A percentile compares a stretch with the other conserved stretches of the same genome.
Evolutionary conservation across 495 filamentous ascomycete species (phyloP).

Genomic region (Xylaria flabelliformis): DNA sequence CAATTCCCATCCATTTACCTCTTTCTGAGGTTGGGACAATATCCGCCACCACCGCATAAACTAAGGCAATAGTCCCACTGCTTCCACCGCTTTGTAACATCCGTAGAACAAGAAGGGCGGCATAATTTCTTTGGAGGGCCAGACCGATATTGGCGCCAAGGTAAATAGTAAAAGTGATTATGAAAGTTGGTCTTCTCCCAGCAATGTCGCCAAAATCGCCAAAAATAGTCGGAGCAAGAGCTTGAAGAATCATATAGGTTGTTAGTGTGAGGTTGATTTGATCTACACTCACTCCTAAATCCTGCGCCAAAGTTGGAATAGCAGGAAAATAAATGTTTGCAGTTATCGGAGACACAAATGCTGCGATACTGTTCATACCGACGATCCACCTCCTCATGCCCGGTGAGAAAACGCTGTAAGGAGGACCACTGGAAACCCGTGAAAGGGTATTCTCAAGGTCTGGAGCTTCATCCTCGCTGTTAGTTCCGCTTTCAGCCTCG

Average conservation of each 20-base stretch:
- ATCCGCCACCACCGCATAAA: slow-evolving; percentile 67
- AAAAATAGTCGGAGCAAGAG: slow-evolving; percentile 62
- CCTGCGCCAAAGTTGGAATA: slow-evolving; percentile 60
- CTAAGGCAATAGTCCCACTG: slow-evolving; percentile 62
- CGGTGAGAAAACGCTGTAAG: slow-evolving; percentile 64
- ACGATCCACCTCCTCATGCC: slow-evolving; percentile 65
- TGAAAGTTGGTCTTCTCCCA: slow-evolving; percentile 65
- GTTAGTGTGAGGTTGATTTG: slow-evolving; percentile 74
- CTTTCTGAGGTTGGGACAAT: slow-evolving; percentile 63
- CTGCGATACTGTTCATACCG: slow-evolving; percentile 67
- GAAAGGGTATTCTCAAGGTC: slow-evolving; percentile 38
- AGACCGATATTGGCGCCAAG: slow-evolving; percentile 68
- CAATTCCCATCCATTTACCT: slow-evolving; percentile 65
- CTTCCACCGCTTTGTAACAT: slow-evolving; percentile 69
- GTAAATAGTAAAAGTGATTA: slow-evolving; percentile 65
- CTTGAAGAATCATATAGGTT: slow-evolving; percentile 69
- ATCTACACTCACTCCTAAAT: slow-evolving; percentile 62
- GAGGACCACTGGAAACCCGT: slow-evolving; percentile 47
- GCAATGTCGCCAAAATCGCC: slow-evolving; percentile 66
- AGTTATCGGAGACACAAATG: slow-evolving; percentile 75
- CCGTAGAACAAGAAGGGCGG: slow-evolving; percentile 65
- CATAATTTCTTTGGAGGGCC: slow-evolving; percentile 65
- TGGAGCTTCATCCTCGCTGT: slow-evolving; percentile 25
- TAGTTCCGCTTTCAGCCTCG: neutral
- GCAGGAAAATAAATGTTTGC: slow-evolving; percentile 81